These are phyloP conservation scores for Lippia alba DNA, from an alignment of 305 asterid genomes.

Conservation along the genomic window DNA sequence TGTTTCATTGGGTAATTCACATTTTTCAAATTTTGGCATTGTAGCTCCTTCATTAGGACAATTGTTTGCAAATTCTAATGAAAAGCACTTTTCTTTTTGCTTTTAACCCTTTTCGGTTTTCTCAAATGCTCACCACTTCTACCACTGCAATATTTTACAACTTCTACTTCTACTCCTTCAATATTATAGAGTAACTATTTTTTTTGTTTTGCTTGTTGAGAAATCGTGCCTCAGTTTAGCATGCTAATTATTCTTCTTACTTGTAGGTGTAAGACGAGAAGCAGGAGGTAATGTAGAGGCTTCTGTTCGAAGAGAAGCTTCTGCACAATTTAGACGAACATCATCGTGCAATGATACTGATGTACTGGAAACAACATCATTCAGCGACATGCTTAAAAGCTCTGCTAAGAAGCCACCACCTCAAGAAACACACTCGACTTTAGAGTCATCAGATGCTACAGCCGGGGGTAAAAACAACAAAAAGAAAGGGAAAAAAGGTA, in stretches of 20 bases:
- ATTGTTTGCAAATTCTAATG: too few species aligned
- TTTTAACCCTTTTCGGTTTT: too few species aligned
- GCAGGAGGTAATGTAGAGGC: conserved; percentile 51
- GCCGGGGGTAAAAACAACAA: conserved; percentile 59
- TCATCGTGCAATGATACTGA: conserved; percentile 84
- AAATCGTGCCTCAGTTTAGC: background rate
- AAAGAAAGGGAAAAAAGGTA: conserved; percentile 96
- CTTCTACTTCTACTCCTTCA: too few species aligned
- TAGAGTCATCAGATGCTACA: conserved; percentile 44
- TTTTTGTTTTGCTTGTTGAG: too few species aligned
- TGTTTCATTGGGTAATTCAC: too few species aligned
- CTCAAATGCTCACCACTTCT: too few species aligned
- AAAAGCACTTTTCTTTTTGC: too few species aligned
- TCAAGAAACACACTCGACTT: conserved; percentile 49
- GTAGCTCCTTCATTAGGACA: too few species aligned
- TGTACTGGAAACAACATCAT: conserved; percentile 85
- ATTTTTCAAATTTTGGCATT: too few species aligned
- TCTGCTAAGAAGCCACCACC: conserved; percentile 63
- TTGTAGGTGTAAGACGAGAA: conserved; percentile 52
- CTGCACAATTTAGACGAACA: conserved; percentile 63
- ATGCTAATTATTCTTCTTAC: background rate
- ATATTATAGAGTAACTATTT: too few species aligned
- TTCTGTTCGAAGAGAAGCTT: conserved; percentile 53
- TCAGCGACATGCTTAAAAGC: conserved; percentile 98
- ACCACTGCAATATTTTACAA: too few species aligned